phyloP scores from a whole-genome alignment of 2,329 filamentous ascomycete species.

The Penicillium crustosum region DNA sequence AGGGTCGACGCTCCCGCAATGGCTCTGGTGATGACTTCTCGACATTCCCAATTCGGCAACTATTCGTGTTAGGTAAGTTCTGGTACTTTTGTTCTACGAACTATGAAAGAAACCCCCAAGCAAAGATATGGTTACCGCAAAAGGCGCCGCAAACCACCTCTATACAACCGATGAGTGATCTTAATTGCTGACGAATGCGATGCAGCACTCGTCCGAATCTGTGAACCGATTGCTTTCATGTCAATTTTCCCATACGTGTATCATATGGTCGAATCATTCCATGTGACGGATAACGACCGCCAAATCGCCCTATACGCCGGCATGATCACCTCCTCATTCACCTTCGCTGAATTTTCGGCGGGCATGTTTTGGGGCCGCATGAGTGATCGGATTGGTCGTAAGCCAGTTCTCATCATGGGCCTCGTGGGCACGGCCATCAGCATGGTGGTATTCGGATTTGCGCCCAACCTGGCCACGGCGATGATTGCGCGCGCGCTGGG shows the following conservation, averaged over 20 bases:
- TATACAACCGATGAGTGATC: neutral
- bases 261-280: conserved; percentile 92
- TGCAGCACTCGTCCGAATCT: conserved; percentile 86
- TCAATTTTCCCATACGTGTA: conserved; percentile 99
- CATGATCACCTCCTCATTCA: conserved; percentile 94
- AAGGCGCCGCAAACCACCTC: conserved; percentile 4
- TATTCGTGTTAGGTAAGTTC: conserved; percentile 51
- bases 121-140: neutral
- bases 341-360: conserved; percentile 90
- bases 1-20: conserved; percentile 32
- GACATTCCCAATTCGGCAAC: conserved; percentile 58
- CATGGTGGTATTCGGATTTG: conserved; percentile 89
- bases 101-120: conserved; percentile 8
- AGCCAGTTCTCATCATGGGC: conserved; percentile 88
- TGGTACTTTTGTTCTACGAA: conserved; percentile 26
- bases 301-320: conserved; percentile 90
- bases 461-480: conserved; percentile 76
- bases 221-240: conserved; percentile 99
- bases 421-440: conserved; percentile 87
- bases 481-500: conserved; percentile 85
- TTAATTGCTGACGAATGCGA: conserved; percentile 10
- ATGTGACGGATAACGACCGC: conserved; percentile 73
- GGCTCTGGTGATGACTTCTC: conserved; percentile 35
- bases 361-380: conserved; percentile 90
- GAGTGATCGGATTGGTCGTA: conserved; percentile 88